phyloP scores from a whole-genome alignment of 805 yeast species.

The Starmera pachycereana region DNA sequence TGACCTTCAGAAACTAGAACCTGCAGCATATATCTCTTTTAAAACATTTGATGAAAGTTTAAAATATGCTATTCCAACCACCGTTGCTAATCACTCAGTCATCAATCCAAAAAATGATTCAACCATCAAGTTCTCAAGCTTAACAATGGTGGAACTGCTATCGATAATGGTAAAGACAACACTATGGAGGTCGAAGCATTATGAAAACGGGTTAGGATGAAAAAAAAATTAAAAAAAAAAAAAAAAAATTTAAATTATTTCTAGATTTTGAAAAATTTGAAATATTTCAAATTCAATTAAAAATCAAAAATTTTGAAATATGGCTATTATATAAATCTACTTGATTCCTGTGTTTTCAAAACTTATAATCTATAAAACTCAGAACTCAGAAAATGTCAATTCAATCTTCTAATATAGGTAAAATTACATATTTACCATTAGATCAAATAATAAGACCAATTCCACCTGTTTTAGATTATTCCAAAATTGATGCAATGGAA shows the following conservation, averaged over 20 bases:
- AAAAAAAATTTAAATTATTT: neutral
- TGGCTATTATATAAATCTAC: neutral
- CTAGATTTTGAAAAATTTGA: neutral
- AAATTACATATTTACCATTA: constrained; percentile 52
- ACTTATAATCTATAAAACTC: neutral
- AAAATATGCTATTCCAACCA: no score
- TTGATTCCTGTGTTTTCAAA: neutral
- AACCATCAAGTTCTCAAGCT: no score
- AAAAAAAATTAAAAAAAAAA: neutral
- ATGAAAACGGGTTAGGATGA: no score
- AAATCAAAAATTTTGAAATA: neutral
- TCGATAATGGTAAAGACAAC: no score
- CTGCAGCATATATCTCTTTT: no score
- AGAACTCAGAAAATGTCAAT: constrained; percentile 41
- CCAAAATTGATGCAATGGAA: constrained; percentile 72
- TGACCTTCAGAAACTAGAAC: no score
- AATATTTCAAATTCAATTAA: neutral
- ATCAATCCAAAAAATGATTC: no score
- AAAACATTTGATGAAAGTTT: no score
- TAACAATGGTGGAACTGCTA: no score
- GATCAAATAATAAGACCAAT: constrained; percentile 68
- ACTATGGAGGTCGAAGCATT: no score
- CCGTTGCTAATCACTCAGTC: no score
- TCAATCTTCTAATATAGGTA: constrained; percentile 47
- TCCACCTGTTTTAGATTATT: constrained; percentile 69